Evolutionary conservation across 176 grass and related monocot species (phyloP), one percentile per base, ranked within the genome.

Genomic region (Oryza meyeriana): DNA sequence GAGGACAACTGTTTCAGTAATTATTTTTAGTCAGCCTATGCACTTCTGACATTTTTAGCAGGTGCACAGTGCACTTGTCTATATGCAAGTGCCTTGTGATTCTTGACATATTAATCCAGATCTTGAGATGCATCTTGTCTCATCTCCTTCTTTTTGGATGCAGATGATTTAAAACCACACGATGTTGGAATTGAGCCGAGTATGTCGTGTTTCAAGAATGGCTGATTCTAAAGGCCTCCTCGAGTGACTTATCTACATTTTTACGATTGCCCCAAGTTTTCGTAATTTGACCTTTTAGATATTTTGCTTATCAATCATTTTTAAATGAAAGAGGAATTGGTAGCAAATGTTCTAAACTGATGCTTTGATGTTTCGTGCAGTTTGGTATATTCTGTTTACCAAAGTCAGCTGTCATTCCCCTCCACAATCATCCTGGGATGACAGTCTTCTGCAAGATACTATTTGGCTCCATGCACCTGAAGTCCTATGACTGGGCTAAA

Each of bases 401-500:
- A 5, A 75, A 86, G 61, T 88, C 79, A 7, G 88, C 75, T 27
- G 82, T 94, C 26, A 98, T 98, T 73, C 95, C 95, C 10, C 91
- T 98, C 6, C 95, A 94, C 64, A 91, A 94, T 62, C 95, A 98
- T 83, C 95, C 95, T 24, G 95, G 92, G 33, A 98, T 98, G 95
- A 98, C 95, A 1, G 95, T 98, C 7, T 98, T 98, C 31, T 93
- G 92, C 84, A 98, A 98, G 88, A 89, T 98, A 39, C 79, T 98
- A 5, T 94, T 93, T 61, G 95, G 95, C 71, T 98, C 95, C 50
- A 94, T 98, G 92, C 95, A 91, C 63, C 75, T 93, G 47, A 98
- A 91, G 57, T 98, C 92, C 0, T 98, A 98, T 39, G 95, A 98
- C 41, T 98, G 92, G 95, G 88, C 79, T 47, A 88, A 12, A 35